Evolutionary conservation across 2,329 filamentous ascomycete genomes (phyloP), one percentile per base, ranked within the genome.

Genomic region (Colletotrichum melonis): DNA sequence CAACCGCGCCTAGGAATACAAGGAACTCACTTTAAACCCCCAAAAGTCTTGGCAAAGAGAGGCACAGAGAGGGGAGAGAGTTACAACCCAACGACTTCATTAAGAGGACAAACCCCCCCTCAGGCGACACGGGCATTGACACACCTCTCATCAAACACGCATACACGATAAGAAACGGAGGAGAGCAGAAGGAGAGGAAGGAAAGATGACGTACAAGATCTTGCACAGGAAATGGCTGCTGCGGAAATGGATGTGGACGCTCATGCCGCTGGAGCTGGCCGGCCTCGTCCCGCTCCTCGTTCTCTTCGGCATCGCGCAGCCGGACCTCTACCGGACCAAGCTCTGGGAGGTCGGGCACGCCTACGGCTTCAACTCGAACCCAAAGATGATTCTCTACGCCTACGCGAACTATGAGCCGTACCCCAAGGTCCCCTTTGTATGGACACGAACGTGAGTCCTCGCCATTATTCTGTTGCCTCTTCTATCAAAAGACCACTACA

Each of bases 321-420:
- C 93, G 19, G 89, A 95, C 80, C 86, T 92, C 67, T 95, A 92
- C 81, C 90, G 93, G 59, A 92, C 91, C 9, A 89, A 88, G 76
- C 84, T 95, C 78, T 96, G 94, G 94, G 85, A 88, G 79, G 90
- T 95, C 77, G 94, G 94, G 75, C 90, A 86, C 73, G 87, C 92
- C 67, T 86, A 93, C 79, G 89, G 90, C 74, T 93, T 93, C 86
- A 95, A 95, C 83, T 95, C 92, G 74, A 91, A 91, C 77, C 93
- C 94, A 16, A 88, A 84, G 74, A 89, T 92, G 78, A 85, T 94
- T 22, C 82, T 95, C 42, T 95, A 94, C 81, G 92, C 92, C 42
- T 92, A 92, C 78, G 92, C 93, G 64, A 95, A 95, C 79, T 89
- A 94, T 79, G 82, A 86, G 67, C 87, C 91, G 0, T 83, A 92